Conservation (phyloP, 257 asterid genomes). For the Vinca minor region DNA sequence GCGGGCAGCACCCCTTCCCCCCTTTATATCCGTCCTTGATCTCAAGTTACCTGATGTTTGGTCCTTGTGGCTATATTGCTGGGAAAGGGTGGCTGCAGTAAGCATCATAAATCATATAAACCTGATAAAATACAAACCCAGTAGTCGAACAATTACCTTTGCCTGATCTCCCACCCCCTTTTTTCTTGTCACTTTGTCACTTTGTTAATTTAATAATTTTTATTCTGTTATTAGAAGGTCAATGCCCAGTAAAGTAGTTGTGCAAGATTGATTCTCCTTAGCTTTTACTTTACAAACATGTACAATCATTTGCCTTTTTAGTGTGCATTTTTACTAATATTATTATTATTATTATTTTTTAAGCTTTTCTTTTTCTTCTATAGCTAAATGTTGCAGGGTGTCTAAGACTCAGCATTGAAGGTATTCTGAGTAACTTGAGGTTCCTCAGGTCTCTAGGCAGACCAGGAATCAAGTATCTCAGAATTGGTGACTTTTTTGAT, state of each 20-base stretch:
- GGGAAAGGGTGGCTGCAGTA: neutral
- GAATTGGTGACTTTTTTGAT: constrained; percentile 44
- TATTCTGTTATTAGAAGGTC: neutral
- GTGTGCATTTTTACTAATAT: neutral
- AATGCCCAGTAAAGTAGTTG: neutral
- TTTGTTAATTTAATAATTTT: neutral
- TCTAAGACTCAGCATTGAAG: constrained; percentile 30
- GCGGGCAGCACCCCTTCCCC: too few species aligned
- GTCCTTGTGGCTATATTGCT: neutral
- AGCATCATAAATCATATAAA: neutral
- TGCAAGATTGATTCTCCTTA: neutral
- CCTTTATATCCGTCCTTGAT: too few species aligned
- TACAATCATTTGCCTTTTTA: neutral
- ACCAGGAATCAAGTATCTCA: constrained; percentile 52
- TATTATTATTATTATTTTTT: neutral
- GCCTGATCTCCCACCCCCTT: neutral
- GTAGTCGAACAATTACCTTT: neutral
- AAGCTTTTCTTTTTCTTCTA: constrained; percentile 12
- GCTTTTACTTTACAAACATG: constrained; percentile 2
- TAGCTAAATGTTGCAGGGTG: constrained; percentile 73
- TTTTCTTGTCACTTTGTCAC: neutral
- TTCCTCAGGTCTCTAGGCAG: constrained; percentile 33
- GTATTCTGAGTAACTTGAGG: constrained; percentile 41
- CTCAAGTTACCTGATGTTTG: neutral
- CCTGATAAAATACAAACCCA: neutral